Base-by-base conservation (phyloP, 768 basidiomycete genomes). In the Mycena galopus region DNA sequence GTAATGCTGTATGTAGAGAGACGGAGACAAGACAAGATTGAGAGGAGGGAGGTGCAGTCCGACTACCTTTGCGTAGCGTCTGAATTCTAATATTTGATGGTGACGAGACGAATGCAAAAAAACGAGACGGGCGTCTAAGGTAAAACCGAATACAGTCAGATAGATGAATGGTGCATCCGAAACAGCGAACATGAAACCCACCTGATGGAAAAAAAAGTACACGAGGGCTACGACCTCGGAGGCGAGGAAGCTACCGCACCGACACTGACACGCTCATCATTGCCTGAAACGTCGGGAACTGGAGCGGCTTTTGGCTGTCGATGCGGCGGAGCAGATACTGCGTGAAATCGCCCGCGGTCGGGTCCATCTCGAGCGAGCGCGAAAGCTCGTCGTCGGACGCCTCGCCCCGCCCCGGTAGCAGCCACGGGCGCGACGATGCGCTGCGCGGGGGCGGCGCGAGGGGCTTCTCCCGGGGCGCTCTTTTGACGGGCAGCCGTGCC, bases 321-420 rank as follows among this genome's bases (percentile, higher is more conserved):
- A 86, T 85, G 50, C 85, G 83, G 39, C 79, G 82, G 57, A 84
- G 77, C 25, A 88, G 77, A 70, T 86, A 82, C 62, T 82, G 80
- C 67, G 84, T 81, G 67, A 86, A 86, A 55, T 84, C 84, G 32
- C 83, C 78, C 7, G 78, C 78, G 56, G 78, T 77, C 14, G 80
- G 74, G 69, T 84, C 83, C 12, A 77, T 66, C 33, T 83, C 83
- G 2, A 82, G 77, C 47, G 82, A 83, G 23, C 80, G 78, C 30
- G 75, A 65, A 56, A 76, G 71, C 53, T 84, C 83, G 47, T 79
- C 82, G 65, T 81, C 80, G 32, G 77, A 72, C 32, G 64, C 47
- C 50, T 82, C 80, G 47, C 77, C 79, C 65, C 78, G 79, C 17
- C 82, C 82, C 12, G 84, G 81, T 67, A 81, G 70, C 47, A 79